Evolutionary conservation across 208 protist genomes (phyloP).

Genomic region (Trypanosoma avium): DNA sequence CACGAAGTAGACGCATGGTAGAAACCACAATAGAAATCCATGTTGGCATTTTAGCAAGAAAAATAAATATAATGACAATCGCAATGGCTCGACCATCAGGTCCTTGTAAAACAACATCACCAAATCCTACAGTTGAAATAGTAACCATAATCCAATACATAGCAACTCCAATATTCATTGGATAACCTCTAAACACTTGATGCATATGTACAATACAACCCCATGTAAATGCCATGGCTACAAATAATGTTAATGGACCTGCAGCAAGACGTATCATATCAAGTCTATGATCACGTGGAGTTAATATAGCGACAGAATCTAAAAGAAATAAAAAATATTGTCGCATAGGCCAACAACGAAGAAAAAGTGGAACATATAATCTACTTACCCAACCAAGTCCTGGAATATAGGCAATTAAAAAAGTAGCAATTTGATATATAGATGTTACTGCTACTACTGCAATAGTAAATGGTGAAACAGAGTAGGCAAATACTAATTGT

Average conservation of each 20-base stretch:
- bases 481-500: constrained; percentile 86
- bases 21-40: constrained; percentile 74
- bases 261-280: constrained; percentile 69
- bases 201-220: constrained; percentile 71
- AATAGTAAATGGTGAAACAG: constrained; percentile 66
- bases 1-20: constrained; percentile 56
- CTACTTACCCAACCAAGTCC: constrained; percentile 61
- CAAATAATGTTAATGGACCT: constrained; percentile 70
- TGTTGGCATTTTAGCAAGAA: constrained; percentile 81
- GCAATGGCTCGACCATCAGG: constrained; percentile 54
- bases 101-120: constrained; percentile 73
- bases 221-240: constrained; percentile 73
- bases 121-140: constrained; percentile 80
- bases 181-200: constrained; percentile 67
- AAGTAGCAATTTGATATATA: constrained; percentile 78
- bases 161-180: constrained; percentile 52
- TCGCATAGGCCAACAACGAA: constrained; percentile 85
- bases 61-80: constrained; percentile 82
- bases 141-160: constrained; percentile 85
- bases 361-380: constrained; percentile 84
- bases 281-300: constrained; percentile 50
- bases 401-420: constrained; percentile 53
- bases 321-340: constrained; percentile 88
- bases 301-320: constrained; percentile 71
- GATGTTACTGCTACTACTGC: constrained; percentile 74